Conservation (phyloP, 345 rosid genomes). For the Euphorbia lathyris region DNA sequence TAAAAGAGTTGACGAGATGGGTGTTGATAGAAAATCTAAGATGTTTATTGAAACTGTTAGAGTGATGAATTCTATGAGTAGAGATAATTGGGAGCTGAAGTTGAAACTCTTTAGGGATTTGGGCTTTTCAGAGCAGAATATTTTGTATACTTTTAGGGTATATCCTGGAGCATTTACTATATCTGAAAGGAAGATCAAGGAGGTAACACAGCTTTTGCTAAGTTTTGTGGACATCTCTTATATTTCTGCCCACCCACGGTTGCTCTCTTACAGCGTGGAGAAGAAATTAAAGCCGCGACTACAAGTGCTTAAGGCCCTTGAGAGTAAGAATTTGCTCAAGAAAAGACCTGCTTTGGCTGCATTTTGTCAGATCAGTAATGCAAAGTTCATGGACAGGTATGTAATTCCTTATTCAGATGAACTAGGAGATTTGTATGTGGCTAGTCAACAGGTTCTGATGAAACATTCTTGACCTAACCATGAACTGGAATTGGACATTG, state of each 20-base stretch:
- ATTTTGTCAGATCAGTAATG: conserved; percentile 15
- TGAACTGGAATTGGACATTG: no score
- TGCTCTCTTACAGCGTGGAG: not conserved
- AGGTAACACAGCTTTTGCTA: not conserved
- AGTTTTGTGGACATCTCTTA: not conserved
- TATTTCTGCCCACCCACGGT: not conserved
- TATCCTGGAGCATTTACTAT: not conserved
- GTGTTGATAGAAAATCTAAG: not conserved
- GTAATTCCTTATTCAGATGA: conserved; percentile 26
- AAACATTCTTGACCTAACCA: no score
- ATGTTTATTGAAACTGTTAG: not conserved
- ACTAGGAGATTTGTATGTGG: no score
- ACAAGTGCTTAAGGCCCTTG: not conserved
- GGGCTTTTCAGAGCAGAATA: not conserved
- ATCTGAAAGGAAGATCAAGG: not conserved
- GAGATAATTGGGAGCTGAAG: not conserved
- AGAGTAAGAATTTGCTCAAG: not conserved
- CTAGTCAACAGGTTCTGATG: no score
- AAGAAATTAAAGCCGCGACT: not conserved
- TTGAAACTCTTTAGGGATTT: not conserved
- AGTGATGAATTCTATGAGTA: not conserved
- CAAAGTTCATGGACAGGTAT: conserved; percentile 15
- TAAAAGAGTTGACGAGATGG: not conserved
- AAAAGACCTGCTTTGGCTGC: conserved; percentile 9
- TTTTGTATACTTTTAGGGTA: not conserved